Conservation (phyloP, 768 basidiomycete genomes). For the Collybia nuda region DNA sequence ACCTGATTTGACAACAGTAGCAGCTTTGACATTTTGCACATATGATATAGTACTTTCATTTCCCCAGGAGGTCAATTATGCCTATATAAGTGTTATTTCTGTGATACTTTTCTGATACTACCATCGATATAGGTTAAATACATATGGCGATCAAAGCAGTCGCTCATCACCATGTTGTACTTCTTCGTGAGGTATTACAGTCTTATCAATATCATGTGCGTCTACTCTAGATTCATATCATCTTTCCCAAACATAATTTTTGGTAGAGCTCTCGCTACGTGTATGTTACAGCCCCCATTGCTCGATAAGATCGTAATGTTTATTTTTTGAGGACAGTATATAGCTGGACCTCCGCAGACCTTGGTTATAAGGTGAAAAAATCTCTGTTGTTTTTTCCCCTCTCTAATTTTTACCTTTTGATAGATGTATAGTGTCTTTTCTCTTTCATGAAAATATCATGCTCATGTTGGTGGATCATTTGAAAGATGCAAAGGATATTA, state of each 20-base stretch:
- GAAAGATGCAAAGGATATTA: not conserved
- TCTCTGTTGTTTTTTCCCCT: not conserved
- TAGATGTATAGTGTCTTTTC: not conserved
- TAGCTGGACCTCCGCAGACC: not conserved
- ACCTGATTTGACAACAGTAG: too few species aligned
- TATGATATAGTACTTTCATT: too few species aligned
- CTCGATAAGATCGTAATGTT: not conserved
- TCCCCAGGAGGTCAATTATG: too few species aligned
- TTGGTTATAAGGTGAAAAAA: not conserved
- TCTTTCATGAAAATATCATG: not conserved
- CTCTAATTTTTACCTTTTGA: not conserved
- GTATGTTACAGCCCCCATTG: not conserved
- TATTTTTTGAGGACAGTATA: not conserved
- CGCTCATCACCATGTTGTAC: not conserved
- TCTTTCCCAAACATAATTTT: not conserved
- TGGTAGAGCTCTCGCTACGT: not conserved
- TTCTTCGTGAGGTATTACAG: not conserved
- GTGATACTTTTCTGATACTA: too few species aligned
- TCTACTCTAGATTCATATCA: not conserved
- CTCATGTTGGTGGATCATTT: not conserved
- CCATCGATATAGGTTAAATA: not conserved
- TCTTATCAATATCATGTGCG: not conserved
- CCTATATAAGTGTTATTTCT: too few species aligned
- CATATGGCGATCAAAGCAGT: slow-evolving; percentile 1
- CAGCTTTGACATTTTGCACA: too few species aligned